These are phyloP conservation scores for Royoungia palumana DNA, from an alignment of 768 basidiomycete genomes.

Conservation along the genomic window DNA sequence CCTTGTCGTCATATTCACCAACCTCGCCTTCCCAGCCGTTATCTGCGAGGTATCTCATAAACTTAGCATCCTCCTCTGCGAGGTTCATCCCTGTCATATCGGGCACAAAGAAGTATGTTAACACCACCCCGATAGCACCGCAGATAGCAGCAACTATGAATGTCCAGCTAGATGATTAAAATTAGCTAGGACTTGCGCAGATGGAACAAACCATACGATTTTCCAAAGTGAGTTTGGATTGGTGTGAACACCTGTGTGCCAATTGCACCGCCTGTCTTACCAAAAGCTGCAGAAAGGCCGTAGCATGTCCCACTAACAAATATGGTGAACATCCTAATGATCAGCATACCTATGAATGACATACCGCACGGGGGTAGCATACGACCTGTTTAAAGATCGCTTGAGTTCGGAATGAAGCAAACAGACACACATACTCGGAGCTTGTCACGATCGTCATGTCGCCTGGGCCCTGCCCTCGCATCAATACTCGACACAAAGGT, in stretches of 20 bases:
- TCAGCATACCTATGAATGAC: not conserved
- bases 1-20: conserved; percentile 48
- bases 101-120: conserved; percentile 66
- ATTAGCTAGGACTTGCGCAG: not conserved
- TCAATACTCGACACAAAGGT: conserved; percentile 5
- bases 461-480: conserved; percentile 53
- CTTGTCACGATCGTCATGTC: conserved; percentile 66
- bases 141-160: conserved; percentile 67
- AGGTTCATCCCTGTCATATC: conserved; percentile 68
- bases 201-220: conserved; percentile 38
- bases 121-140: conserved; percentile 57
- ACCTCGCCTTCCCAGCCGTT: conserved; percentile 66
- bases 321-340: not conserved
- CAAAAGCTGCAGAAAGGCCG: conserved; percentile 62
- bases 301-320: conserved; percentile 59
- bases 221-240: conserved; percentile 61
- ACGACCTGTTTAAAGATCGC: conserved; percentile 41
- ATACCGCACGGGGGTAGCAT: conserved; percentile 60
- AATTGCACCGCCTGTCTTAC: conserved; percentile 68
- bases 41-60: conserved; percentile 53
- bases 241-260: conserved; percentile 70
- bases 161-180: conserved; percentile 45
- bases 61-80: conserved; percentile 61
- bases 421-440: conserved; percentile 47
- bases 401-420: not conserved